A percentile compares a stretch with the other conserved stretches of the same genome.
Evolutionary conservation across 805 yeast genomes (phyloP).

Genomic region (Saturnispora bothae): DNA sequence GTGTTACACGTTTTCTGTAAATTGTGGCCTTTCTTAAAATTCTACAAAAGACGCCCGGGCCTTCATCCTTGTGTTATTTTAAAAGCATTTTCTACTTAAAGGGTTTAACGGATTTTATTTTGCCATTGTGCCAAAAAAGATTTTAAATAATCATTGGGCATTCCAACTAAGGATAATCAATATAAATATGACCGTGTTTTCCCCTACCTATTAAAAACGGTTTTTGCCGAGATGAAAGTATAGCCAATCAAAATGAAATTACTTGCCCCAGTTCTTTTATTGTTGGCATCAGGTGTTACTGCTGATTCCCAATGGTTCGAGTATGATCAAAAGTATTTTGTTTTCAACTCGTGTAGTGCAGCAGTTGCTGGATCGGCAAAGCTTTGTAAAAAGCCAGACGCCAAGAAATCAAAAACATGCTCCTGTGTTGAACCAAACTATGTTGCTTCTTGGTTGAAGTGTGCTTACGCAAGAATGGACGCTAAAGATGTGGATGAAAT

Average conservation of each 20-base stretch:
- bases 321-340: conserved; percentile 11
- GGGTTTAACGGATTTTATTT: conserved; percentile 5
- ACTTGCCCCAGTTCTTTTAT: not conserved
- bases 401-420: conserved; percentile 13
- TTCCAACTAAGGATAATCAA: too few relatives aligned
- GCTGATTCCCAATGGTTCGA: conserved; percentile 6
- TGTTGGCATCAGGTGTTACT: not conserved
- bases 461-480: conserved; percentile 16
- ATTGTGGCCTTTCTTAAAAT: too few relatives aligned
- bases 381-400: conserved; percentile 13
- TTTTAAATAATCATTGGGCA: not conserved
- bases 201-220: not conserved
- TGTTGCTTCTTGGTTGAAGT: conserved; percentile 22
- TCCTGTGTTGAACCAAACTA: conserved; percentile 21
- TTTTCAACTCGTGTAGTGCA: conserved; percentile 15
- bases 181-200: not conserved
- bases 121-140: not conserved
- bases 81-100: not conserved
- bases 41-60: too few relatives aligned
- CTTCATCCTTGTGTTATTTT: not conserved
- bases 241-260: not conserved
- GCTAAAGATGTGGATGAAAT: conserved; percentile 15
- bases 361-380: conserved; percentile 17
- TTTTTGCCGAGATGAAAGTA: not conserved
- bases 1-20: too few relatives aligned